phyloP scores from a whole-genome alignment of 495 filamentous ascomycete genomes.

The Achaetomiella virescens region DNA sequence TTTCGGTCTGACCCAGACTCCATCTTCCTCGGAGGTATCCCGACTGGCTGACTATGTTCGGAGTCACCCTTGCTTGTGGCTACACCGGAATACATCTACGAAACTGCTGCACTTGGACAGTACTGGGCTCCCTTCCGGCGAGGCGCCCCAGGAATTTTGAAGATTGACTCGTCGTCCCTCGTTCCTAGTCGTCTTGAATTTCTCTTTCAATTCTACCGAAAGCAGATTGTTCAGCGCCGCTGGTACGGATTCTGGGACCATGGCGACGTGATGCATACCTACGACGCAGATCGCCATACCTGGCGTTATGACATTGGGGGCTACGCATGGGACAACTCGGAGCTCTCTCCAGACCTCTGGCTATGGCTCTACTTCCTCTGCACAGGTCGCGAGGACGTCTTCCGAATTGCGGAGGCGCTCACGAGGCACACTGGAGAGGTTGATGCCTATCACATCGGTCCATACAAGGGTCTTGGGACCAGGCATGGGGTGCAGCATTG shows the following conservation, averaged over 20 bases:
- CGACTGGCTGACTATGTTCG: neutral
- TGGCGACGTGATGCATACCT: slow-evolving; percentile 4
- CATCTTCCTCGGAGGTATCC: neutral
- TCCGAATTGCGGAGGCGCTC: neutral
- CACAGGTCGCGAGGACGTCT: slow-evolving; percentile 3
- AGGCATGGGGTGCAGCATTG: slow-evolving; percentile 1
- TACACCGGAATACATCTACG: neutral
- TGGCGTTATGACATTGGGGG: slow-evolving; percentile 5
- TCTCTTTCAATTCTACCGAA: neutral
- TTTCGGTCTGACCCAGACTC: neutral
- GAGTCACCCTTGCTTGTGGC: neutral
- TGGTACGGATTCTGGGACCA: slow-evolving; percentile 3
- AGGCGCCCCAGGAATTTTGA: too few species aligned
- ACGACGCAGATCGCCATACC: neutral
- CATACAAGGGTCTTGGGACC: neutral
- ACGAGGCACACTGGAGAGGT: slow-evolving; percentile 1
- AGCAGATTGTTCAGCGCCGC: neutral
- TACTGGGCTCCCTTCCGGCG: slow-evolving; percentile 8
- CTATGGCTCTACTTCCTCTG: slow-evolving; percentile 2
- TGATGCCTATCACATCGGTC: neutral
- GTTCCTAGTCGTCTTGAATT: too few species aligned
- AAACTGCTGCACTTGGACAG: neutral
- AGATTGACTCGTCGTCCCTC: too few species aligned
- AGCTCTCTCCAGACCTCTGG: slow-evolving; percentile 1
- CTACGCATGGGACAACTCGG: slow-evolving; percentile 1